Evolutionary conservation across 768 basidiomycete species (phyloP).

Genomic region (Sarcodon sp.): DNA sequence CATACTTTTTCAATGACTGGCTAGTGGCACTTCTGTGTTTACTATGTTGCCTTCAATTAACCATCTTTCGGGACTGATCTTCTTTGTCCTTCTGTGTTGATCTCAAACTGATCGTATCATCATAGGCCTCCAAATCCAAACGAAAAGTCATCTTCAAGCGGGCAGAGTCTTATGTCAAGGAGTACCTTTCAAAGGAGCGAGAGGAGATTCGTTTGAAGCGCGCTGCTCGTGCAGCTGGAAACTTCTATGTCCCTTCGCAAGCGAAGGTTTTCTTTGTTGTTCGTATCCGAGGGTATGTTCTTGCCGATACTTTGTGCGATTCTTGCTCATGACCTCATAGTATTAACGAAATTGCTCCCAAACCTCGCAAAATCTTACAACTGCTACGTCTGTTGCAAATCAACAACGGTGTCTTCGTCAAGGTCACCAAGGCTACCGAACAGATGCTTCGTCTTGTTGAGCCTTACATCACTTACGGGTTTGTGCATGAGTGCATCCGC

Average conservation of each 20-base stretch:
- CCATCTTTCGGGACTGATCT: slow-evolving; percentile 90
- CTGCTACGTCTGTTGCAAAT: slow-evolving; percentile 97
- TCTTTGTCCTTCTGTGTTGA: slow-evolving; percentile 5
- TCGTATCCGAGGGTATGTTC: slow-evolving; percentile 86
- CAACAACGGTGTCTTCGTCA: slow-evolving; percentile 98
- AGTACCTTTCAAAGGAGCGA: slow-evolving; percentile 84
- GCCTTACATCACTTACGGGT: slow-evolving; percentile 97
- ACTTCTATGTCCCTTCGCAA: slow-evolving; percentile 96
- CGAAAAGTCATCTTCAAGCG: slow-evolving; percentile 99
- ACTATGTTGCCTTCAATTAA: slow-evolving; percentile 77
- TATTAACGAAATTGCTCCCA: slow-evolving; percentile 99
- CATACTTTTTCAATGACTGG: slow-evolving; percentile 60
- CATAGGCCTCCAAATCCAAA: slow-evolving; percentile 77
- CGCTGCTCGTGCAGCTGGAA: slow-evolving; percentile 79
- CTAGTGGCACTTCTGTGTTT: slow-evolving; percentile 46
- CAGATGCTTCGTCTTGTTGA: slow-evolving; percentile 98
- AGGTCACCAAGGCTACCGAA: slow-evolving; percentile 90
- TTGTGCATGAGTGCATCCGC: slow-evolving; percentile 10
- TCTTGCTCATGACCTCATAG: slow-evolving; percentile 25
- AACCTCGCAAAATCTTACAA: slow-evolving; percentile 98
- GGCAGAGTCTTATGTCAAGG: slow-evolving; percentile 95
- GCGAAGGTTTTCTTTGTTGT: slow-evolving; percentile 97
- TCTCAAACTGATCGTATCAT: slow-evolving; percentile 1
- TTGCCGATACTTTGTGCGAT: background rate
- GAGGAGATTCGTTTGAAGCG: slow-evolving; percentile 96